phyloP scores from a whole-genome alignment of 768 basidiomycete genomes.

The Mycena floridula region DNA sequence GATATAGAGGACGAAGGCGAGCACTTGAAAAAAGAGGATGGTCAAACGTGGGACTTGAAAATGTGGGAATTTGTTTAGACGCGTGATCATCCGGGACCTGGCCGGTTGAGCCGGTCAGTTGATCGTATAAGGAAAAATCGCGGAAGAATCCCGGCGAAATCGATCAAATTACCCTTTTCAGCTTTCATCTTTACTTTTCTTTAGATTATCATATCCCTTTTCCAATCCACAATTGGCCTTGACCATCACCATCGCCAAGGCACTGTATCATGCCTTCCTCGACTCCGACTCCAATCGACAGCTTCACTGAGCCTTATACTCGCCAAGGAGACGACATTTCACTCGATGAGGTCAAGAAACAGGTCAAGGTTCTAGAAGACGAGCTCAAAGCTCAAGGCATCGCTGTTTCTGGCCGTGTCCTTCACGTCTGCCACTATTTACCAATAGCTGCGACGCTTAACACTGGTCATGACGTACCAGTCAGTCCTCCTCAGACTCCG shows the following conservation, averaged over 20 bases:
- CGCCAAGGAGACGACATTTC: slow-evolving; percentile 60
- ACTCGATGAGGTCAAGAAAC: slow-evolving; percentile 66
- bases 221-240: no score
- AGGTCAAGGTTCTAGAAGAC: slow-evolving; percentile 67
- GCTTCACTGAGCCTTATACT: slow-evolving; percentile 67
- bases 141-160: no score
- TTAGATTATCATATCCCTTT: no score
- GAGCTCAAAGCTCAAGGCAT: slow-evolving; percentile 66
- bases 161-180: no score
- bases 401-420: slow-evolving; percentile 78
- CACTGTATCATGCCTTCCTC: neutral
- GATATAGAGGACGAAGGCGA: no score
- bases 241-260: no score
- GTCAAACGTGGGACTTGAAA: neutral
- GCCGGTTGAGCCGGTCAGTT: no score
- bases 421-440: slow-evolving; percentile 90
- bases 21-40: neutral
- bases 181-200: no score
- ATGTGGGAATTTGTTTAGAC: no score
- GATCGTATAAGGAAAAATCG: no score
- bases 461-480: slow-evolving; percentile 40
- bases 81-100: no score
- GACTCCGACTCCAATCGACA: slow-evolving; percentile 45
- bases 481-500: slow-evolving; percentile 75
- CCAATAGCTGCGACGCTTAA: slow-evolving; percentile 68